A percentile compares a stretch with the other conserved stretches of the same genome.
Conservation (phyloP, 495 filamentous ascomycete species). For the Pyrenula massariospora region DNA sequence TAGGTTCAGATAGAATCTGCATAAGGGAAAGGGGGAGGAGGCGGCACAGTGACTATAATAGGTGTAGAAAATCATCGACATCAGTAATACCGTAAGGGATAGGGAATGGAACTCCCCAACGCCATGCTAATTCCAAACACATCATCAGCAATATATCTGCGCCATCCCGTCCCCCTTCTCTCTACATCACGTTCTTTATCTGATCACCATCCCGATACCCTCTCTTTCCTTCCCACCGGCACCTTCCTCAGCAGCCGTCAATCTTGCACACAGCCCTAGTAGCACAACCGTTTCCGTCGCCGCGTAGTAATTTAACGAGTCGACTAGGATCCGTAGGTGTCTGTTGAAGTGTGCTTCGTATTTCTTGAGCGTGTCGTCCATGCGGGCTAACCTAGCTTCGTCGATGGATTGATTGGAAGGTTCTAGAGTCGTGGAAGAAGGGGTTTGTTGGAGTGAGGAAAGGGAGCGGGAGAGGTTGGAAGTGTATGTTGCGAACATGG, state of each 20-base stretch:
- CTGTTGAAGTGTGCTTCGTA: constrained; percentile 88
- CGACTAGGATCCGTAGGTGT: constrained; percentile 82
- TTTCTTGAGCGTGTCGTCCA: constrained; percentile 71
- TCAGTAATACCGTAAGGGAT: no score
- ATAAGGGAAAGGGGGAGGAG: no score
- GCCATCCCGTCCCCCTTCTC: no score
- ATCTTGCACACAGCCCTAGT: constrained; percentile 45
- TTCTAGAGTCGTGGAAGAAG: constrained; percentile 19
- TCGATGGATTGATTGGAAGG: constrained; percentile 31
- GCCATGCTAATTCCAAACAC: no score
- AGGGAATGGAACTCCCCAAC: no score
- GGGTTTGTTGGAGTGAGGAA: constrained; percentile 19
- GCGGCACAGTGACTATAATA: no score
- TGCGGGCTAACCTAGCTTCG: constrained; percentile 56
- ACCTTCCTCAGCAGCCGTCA: background rate
- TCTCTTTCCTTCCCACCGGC: background rate
- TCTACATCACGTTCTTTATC: no score
- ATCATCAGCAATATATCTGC: no score
- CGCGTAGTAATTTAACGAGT: constrained; percentile 83
- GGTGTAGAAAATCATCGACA: no score
- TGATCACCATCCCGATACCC: background rate
- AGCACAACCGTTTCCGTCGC: constrained; percentile 95
- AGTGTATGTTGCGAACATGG: constrained; percentile 81
- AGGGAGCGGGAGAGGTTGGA: constrained; percentile 67
- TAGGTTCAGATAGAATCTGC: no score